A percentile compares a stretch with the other conserved stretches of the same genome.
Evolutionary conservation across 805 yeast species (phyloP).

Genomic region (Cyberlindnera sargentensis): DNA sequence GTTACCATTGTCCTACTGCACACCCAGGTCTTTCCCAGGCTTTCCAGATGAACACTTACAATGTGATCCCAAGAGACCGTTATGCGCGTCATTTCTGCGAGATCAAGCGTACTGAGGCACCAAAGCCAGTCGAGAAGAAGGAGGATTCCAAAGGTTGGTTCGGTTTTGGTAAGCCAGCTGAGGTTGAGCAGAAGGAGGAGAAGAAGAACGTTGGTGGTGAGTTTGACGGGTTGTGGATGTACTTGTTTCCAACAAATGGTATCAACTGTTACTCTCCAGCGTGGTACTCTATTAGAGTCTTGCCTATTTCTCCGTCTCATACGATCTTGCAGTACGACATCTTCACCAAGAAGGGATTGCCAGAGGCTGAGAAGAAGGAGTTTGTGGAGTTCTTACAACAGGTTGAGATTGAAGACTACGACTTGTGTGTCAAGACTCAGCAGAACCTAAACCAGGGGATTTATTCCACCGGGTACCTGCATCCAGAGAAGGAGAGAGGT

Average conservation of each 20-base stretch:
- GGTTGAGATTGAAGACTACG: slow-evolving; percentile 57
- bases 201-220: slow-evolving; percentile 52
- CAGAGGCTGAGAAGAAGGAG: slow-evolving; percentile 46
- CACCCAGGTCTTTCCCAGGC: slow-evolving; percentile 55
- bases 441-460: slow-evolving; percentile 56
- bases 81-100: slow-evolving; percentile 59
- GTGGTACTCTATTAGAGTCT: slow-evolving; percentile 55
- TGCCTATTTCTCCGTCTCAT: slow-evolving; percentile 46
- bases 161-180: slow-evolving; percentile 36
- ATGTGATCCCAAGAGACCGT: slow-evolving; percentile 51
- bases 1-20: slow-evolving; percentile 64
- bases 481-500: slow-evolving; percentile 53
- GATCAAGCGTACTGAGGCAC: slow-evolving; percentile 30
- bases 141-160: slow-evolving; percentile 40
- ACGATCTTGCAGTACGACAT: slow-evolving; percentile 56
- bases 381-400: slow-evolving; percentile 57
- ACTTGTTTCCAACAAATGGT: slow-evolving; percentile 54
- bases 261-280: slow-evolving; percentile 62
- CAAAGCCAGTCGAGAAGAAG: slow-evolving; percentile 20
- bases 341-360: slow-evolving; percentile 52
- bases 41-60: slow-evolving; percentile 57
- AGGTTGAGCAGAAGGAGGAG: slow-evolving; percentile 16
- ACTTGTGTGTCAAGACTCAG: slow-evolving; percentile 53
- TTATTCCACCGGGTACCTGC: slow-evolving; percentile 51
- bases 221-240: slow-evolving; percentile 57